Base-by-base conservation (phyloP, 2,329 filamentous ascomycete species). In the Ascochyta fabae region DNA sequence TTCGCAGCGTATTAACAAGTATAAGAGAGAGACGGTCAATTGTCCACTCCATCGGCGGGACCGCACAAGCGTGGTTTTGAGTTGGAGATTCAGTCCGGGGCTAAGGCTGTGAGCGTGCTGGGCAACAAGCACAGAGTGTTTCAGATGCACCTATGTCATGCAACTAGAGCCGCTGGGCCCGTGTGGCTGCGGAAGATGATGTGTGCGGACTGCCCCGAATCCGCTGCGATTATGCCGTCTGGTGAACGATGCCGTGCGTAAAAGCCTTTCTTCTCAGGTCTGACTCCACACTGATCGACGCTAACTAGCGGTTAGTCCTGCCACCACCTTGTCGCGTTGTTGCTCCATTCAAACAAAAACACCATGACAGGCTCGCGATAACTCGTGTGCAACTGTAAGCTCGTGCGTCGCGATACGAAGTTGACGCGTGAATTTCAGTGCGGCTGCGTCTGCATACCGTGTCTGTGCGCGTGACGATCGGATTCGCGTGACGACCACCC, bases 71-170 rank as follows among this genome's bases (percentile, higher is more conserved):
- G 39, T 43, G 39, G 54, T 57, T 56, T 57, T 57, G 54, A 39
- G 54, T 48, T 53, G 12, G 48, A 23, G 54, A 44, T 45, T 36
- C 54, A 29, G 44, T 45, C 48, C 48, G 54, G 44, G 48, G 48
- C 54, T 57, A 57, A 57, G 53, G 54, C 44, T 53, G 54, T 50
- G 54, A 57, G 48, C 43, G 40, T 36, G 54, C 39, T 57, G 34
- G 54, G 54, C 44, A 48, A 45, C 39, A 34, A 48, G 40, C 40
- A 53, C 48, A 42, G 38, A 54, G 45, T 26, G 52, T 48, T 59
- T 59, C 52, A 56, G 52, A 24, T 56, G 45, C 44, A 52, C 34
- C 27, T 48, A 53, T 56, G 44, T 43, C 38, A 58, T 50, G 38
- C 50, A 50, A 35, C 47, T 41, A 44, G 40, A 41, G 42, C 27